These are phyloP conservation scores for Aegilops sharonensis DNA, from an alignment of 176 grass and related monocot genomes.

Conservation along the genomic window DNA sequence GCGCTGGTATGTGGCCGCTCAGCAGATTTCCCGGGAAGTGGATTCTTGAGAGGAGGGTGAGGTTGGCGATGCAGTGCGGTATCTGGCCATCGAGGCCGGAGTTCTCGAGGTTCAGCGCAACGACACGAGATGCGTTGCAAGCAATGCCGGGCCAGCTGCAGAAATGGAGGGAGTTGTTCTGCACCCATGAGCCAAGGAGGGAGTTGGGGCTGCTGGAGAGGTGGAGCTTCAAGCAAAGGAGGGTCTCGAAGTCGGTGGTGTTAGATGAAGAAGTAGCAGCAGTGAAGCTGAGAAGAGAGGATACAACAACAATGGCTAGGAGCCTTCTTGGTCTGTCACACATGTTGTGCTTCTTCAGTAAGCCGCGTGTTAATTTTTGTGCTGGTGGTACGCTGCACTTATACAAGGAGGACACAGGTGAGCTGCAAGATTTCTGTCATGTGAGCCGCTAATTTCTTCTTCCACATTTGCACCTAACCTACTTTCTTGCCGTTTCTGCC, in stretches of 20 bases:
- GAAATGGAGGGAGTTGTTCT: constrained; percentile 2
- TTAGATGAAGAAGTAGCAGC: neutral
- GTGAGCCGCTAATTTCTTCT: neutral
- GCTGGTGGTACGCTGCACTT: neutral
- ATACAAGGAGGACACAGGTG: neutral
- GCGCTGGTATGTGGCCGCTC: constrained; percentile 10
- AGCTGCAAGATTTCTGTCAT: neutral
- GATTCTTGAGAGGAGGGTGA: constrained; percentile 35
- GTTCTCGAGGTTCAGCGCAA: constrained; percentile 7
- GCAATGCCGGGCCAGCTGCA: constrained; percentile 28
- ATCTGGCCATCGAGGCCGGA: neutral
- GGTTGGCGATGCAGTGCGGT: constrained; percentile 17
- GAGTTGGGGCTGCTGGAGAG: neutral
- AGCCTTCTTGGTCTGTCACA: neutral
- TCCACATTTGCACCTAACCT: neutral
- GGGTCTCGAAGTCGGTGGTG: neutral
- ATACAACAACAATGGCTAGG: neutral
- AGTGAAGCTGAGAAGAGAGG: neutral
- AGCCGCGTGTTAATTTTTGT: neutral
- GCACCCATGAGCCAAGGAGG: constrained; percentile 2
- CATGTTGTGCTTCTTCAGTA: neutral
- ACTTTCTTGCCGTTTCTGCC: too few relatives aligned
- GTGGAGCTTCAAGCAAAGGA: constrained; percentile 38
- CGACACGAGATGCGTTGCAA: neutral
- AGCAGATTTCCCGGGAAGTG: constrained; percentile 17